Evolutionary conservation across 2,329 filamentous ascomycete genomes (phyloP).

Genomic region (Ophiosphaerella herpotricha): DNA sequence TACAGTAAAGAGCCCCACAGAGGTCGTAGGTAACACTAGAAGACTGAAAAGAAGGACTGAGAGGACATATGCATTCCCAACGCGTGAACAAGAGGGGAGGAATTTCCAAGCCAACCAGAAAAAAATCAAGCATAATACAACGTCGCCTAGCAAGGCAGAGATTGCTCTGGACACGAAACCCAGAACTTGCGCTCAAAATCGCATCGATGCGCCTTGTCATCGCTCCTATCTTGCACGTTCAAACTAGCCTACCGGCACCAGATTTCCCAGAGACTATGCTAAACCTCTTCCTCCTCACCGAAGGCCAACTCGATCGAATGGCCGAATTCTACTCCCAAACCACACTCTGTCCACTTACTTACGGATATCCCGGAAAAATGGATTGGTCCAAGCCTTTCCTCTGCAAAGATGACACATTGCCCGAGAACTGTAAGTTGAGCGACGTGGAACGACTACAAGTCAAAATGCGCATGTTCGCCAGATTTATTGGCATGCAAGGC

Average conservation of each 20-base stretch:
- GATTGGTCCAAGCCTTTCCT: constrained; percentile 59
- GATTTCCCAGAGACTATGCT: constrained; percentile 69
- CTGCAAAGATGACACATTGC: constrained; percentile 18
- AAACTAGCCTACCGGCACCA: constrained; percentile 66
- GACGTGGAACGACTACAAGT: constrained; percentile 49
- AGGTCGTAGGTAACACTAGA: not conserved
- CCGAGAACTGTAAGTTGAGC: constrained; percentile 32
- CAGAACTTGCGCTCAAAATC: constrained; percentile 65
- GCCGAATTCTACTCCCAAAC: constrained; percentile 76
- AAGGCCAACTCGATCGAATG: constrained; percentile 69
- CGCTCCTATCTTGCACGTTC: constrained; percentile 65
- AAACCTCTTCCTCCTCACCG: constrained; percentile 74
- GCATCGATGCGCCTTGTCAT: constrained; percentile 68
- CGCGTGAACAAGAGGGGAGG: constrained; percentile 16
- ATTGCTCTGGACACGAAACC: constrained; percentile 33
- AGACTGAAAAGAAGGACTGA: not conserved
- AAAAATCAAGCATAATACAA: constrained; percentile 12
- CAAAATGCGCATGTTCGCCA: constrained; percentile 72
- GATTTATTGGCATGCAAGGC: constrained; percentile 73
- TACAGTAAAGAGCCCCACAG: not conserved
- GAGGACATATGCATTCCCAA: constrained; percentile 6
- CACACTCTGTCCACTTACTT: constrained; percentile 53
- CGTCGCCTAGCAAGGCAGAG: constrained; percentile 13
- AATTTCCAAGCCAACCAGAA: constrained; percentile 16
- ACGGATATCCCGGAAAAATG: constrained; percentile 71